These are phyloP conservation scores for Sclerotinia trifoliorum DNA, from an alignment of 2,329 filamentous ascomycete genomes.

Conservation along the genomic window DNA sequence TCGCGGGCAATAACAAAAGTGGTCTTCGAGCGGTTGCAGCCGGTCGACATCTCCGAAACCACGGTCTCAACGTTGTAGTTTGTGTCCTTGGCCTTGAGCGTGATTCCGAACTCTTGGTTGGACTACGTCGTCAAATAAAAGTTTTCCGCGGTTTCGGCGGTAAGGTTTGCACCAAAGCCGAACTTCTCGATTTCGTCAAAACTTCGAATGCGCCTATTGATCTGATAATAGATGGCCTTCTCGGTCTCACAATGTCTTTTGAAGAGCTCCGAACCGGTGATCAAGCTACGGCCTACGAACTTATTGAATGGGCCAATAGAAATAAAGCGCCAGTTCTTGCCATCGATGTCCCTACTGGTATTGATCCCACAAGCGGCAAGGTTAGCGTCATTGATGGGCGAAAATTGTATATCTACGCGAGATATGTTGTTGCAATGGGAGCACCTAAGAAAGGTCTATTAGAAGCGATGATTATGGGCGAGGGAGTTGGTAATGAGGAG, in stretches of 20 bases:
- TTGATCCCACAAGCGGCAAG: slow-evolving; percentile 74
- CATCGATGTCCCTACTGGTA: slow-evolving; percentile 87
- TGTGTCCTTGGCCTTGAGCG: slow-evolving; percentile 84
- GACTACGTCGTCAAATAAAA: slow-evolving; percentile 75
- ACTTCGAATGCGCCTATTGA: slow-evolving; percentile 64
- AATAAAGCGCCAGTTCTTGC: slow-evolving; percentile 79
- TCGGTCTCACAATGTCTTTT: slow-evolving; percentile 84
- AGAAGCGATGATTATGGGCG: slow-evolving; percentile 57
- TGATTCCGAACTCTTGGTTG: slow-evolving; percentile 76
- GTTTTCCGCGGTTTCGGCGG: slow-evolving; percentile 83
- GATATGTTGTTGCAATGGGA: slow-evolving; percentile 80
- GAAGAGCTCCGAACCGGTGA: slow-evolving; percentile 82
- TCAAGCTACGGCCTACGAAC: slow-evolving; percentile 79
- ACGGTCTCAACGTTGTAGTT: slow-evolving; percentile 75
- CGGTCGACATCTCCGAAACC: slow-evolving; percentile 81
- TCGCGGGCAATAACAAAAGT: slow-evolving; percentile 95
- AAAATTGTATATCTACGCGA: slow-evolving; percentile 75
- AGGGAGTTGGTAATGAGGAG: slow-evolving; percentile 38
- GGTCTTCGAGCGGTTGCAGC: slow-evolving; percentile 83
- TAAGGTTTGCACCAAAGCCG: slow-evolving; percentile 61
- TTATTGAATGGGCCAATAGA: slow-evolving; percentile 92
- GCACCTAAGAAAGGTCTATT: slow-evolving; percentile 83
- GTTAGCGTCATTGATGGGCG: slow-evolving; percentile 68
- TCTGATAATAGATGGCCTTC: slow-evolving; percentile 82
- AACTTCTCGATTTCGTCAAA: slow-evolving; percentile 61